Conservation (phyloP, 495 filamentous ascomycete species). For the Talaromyces nanjingensis region DNA sequence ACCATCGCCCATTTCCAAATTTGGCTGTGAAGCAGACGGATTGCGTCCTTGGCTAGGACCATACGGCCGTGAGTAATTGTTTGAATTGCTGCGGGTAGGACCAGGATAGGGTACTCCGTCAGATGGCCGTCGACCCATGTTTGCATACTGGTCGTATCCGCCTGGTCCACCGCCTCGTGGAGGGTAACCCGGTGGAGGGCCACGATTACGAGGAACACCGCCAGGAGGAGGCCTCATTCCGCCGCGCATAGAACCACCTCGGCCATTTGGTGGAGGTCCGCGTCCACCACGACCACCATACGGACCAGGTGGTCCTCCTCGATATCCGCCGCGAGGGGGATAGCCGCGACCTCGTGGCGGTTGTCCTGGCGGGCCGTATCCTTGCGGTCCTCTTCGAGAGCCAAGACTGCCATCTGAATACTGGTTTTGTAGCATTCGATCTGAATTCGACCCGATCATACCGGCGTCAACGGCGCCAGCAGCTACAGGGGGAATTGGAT, state of each 20-base stretch:
- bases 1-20: neutral
- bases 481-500: constrained; percentile 46
- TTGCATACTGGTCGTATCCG: constrained; percentile 14
- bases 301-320: constrained; percentile 24
- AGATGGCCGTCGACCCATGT: constrained; percentile 3
- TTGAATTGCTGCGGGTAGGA: neutral
- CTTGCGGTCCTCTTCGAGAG: constrained; percentile 38
- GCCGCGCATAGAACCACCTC: constrained; percentile 29
- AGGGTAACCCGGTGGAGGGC: constrained; percentile 48
- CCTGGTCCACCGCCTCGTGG: constrained; percentile 17
- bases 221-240: constrained; percentile 24
- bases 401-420: constrained; percentile 58
- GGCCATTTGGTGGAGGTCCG: constrained; percentile 23
- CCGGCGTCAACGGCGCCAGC: constrained; percentile 28
- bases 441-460: constrained; percentile 34
- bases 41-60: constrained; percentile 4
- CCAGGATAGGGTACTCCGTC: neutral
- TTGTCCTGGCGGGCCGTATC: constrained; percentile 25
- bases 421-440: constrained; percentile 49
- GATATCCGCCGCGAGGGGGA: constrained; percentile 52
- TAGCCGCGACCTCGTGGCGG: constrained; percentile 45
- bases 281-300: constrained; percentile 32
- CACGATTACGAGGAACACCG: constrained; percentile 45
- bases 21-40: constrained; percentile 10
- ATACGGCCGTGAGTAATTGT: constrained; percentile 3